A percentile compares a stretch with the other conserved stretches of the same genome.
phyloP scores from a whole-genome alignment of 768 basidiomycete species.

The Mycena albidolilacea region DNA sequence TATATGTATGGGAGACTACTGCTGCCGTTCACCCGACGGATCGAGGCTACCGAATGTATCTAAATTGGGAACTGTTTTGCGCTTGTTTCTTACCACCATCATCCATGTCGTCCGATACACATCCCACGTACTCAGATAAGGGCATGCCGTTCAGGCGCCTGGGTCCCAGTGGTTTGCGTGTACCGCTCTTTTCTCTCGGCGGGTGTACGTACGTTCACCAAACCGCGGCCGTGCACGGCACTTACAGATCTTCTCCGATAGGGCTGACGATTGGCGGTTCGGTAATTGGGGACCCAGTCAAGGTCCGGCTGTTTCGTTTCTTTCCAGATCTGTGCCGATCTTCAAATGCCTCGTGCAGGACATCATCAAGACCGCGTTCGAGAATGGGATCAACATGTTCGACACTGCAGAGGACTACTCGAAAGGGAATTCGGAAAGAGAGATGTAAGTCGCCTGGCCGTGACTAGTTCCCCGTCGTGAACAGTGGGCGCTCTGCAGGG shows the following conservation, averaged over 20 bases:
- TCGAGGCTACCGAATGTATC: neutral
- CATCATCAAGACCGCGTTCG: constrained; percentile 85
- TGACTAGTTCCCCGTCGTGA: neutral
- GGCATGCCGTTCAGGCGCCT: constrained; percentile 35
- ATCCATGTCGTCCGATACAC: constrained; percentile 11
- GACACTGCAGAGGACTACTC: constrained; percentile 79
- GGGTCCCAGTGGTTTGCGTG: constrained; percentile 34
- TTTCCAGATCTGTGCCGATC: neutral
- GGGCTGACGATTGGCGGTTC: constrained; percentile 38
- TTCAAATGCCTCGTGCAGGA: constrained; percentile 57
- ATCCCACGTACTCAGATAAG: constrained; percentile 21
- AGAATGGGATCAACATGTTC: constrained; percentile 84
- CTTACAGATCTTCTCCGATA: constrained; percentile 16
- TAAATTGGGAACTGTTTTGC: neutral
- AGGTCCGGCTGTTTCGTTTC: constrained; percentile 40
- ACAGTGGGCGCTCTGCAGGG: constrained; percentile 51
- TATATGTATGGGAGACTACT: too few species aligned
- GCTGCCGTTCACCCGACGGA: too few species aligned
- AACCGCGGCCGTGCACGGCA: too few species aligned
- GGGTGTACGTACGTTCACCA: constrained; percentile 24
- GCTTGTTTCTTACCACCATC: constrained; percentile 10
- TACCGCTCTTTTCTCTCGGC: constrained; percentile 37
- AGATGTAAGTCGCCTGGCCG: constrained; percentile 66
- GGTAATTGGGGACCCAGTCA: constrained; percentile 72
- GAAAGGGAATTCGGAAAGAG: constrained; percentile 76